Percentiles rank a stretch among this genome's conserved stretches.
Conservation (phyloP, 768 basidiomycete species). For the Tephrocybe rancida region DNA sequence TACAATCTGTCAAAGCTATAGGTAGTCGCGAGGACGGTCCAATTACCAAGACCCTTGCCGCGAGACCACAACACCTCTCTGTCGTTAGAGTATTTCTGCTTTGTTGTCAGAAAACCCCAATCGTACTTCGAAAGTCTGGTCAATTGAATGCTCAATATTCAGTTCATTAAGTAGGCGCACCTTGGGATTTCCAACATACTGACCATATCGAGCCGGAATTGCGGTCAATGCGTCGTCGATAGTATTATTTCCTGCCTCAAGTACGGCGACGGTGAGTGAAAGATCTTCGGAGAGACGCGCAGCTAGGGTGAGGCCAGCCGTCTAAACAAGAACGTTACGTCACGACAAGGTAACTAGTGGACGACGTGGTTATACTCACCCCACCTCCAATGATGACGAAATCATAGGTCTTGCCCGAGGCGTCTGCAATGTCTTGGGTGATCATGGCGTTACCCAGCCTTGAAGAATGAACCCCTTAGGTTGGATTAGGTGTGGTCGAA, state of each 20-base stretch:
- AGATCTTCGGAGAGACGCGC: slow-evolving; percentile 42
- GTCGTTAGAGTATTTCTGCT: slow-evolving; percentile 28
- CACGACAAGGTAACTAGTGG: neutral
- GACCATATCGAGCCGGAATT: slow-evolving; percentile 31
- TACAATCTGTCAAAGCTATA: neutral
- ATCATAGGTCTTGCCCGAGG: slow-evolving; percentile 2
- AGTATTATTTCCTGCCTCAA: slow-evolving; percentile 37
- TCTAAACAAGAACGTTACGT: slow-evolving; percentile 10
- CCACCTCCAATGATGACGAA: slow-evolving; percentile 6
- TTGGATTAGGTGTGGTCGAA: no score
- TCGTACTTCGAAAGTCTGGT: slow-evolving; percentile 28
- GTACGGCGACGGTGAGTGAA: slow-evolving; percentile 36
- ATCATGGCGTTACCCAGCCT: no score
- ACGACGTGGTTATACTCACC: neutral
- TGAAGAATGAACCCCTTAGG: no score
- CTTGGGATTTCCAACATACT: slow-evolving; percentile 28
- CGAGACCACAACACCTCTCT: slow-evolving; percentile 27
- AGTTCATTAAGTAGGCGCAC: slow-evolving; percentile 12
- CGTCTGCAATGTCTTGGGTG: slow-evolving; percentile 10
- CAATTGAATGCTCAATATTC: neutral
- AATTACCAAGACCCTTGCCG: slow-evolving; percentile 33
- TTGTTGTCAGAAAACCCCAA: slow-evolving; percentile 34
- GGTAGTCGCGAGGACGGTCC: neutral
- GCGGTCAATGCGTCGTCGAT: slow-evolving; percentile 35
- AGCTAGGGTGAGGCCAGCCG: slow-evolving; percentile 44